phyloP scores from a whole-genome alignment of 2,329 filamentous ascomycete genomes.

The Alternaria sp. region DNA sequence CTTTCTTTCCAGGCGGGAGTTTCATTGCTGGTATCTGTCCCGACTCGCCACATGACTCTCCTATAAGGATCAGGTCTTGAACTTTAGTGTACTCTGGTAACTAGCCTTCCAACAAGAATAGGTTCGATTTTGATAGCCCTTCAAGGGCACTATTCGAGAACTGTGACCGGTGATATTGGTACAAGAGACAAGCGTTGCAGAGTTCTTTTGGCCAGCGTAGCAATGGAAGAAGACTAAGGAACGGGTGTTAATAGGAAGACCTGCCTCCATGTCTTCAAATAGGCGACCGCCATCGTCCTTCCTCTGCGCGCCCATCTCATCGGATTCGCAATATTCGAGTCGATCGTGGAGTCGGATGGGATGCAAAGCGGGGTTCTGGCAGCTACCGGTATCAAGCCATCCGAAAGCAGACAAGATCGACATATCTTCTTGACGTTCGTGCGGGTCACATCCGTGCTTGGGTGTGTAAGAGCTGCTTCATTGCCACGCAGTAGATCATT shows the following conservation, averaged over 20 bases:
- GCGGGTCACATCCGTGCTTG: conserved; percentile 4
- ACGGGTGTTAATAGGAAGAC: neutral
- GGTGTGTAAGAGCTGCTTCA: conserved; percentile 10
- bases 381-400: conserved; percentile 16
- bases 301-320: conserved; percentile 30
- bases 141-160: no score
- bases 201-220: neutral
- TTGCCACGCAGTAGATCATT: conserved; percentile 2
- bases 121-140: conserved; percentile 61
- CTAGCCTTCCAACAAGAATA: conserved; percentile 66
- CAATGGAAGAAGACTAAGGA: neutral
- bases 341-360: conserved; percentile 40
- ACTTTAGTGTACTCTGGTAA: conserved; percentile 61
- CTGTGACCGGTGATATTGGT: neutral
- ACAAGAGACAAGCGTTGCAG: neutral
- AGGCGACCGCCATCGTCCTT: conserved; percentile 13
- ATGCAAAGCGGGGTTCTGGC: conserved; percentile 33
- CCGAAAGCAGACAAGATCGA: conserved; percentile 26
- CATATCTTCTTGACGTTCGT: conserved; percentile 5
- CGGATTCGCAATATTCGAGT: conserved; percentile 43
- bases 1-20: conserved; percentile 62
- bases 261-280: neutral
- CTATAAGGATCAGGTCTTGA: conserved; percentile 56
- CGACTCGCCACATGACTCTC: conserved; percentile 53
- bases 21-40: conserved; percentile 60